Percentiles rank a stretch among this genome's conserved stretches.
Evolutionary conservation across 345 rosid species (phyloP).

Genomic region (Trapa bicornis): DNA sequence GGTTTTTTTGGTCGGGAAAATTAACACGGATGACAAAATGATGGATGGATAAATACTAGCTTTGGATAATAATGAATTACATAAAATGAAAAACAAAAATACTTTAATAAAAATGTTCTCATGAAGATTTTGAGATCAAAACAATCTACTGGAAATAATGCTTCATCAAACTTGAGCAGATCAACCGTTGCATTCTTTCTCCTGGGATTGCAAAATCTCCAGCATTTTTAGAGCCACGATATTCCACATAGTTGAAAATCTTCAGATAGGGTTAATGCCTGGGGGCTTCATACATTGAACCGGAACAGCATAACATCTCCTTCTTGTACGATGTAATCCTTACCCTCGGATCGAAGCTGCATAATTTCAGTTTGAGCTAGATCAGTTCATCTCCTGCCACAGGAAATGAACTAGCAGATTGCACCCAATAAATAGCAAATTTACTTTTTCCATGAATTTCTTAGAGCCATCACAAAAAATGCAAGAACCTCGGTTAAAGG

Average conservation of each 20-base stretch:
- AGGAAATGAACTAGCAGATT: background rate
- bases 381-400: background rate
- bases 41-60: no score
- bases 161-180: background rate
- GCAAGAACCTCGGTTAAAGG: background rate
- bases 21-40: no score
- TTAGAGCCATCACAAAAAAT: background rate
- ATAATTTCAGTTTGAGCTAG: constrained; percentile 2
- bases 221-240: background rate
- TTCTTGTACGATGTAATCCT: constrained; percentile 83
- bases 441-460: background rate
- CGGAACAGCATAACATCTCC: constrained; percentile 97
- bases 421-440: background rate
- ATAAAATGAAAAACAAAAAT: no score
- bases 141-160: background rate
- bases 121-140: background rate
- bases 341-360: constrained; percentile 95
- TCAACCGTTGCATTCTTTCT: background rate
- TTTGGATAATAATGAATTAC: no score
- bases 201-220: background rate
- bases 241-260: background rate
- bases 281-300: constrained; percentile 43
- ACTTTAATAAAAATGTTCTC: background rate
- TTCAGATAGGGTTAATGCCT: background rate
- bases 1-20: no score